These are phyloP conservation scores for Ceriops decandra DNA, from an alignment of 345 rosid genomes.

Conservation along the genomic window DNA sequence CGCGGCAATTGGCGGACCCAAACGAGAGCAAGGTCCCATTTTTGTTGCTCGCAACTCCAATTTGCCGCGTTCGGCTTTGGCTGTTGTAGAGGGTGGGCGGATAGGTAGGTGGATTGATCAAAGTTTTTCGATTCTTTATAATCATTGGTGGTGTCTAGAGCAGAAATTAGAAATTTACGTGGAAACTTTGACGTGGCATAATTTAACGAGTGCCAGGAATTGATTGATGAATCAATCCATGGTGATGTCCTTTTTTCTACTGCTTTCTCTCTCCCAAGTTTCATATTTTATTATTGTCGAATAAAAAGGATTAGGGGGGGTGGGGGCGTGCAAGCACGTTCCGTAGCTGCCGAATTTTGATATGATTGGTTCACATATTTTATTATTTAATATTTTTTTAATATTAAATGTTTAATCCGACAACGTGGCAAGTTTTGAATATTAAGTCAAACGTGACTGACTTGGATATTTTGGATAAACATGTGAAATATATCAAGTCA, in stretches of 20 bases:
- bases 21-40: neutral
- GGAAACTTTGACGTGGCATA: constrained; percentile 31
- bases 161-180: neutral
- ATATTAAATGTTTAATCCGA: no score
- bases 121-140: constrained; percentile 24
- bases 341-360: neutral
- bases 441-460: neutral
- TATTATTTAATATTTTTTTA: no score
- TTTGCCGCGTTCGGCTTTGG: neutral
- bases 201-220: neutral
- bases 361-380: no score
- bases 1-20: neutral
- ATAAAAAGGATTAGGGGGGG: neutral
- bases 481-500: neutral
- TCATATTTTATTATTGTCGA: neutral
- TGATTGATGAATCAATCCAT: neutral
- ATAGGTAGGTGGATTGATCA: constrained; percentile 3
- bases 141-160: constrained; percentile 13
- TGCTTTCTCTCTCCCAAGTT: neutral
- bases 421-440: no score
- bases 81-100: constrained; percentile 13
- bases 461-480: neutral
- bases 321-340: neutral
- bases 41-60: constrained; percentile 2
- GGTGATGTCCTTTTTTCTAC: neutral